phyloP scores from a whole-genome alignment of 306 rosid species.

The Trifolium repens region DNA sequence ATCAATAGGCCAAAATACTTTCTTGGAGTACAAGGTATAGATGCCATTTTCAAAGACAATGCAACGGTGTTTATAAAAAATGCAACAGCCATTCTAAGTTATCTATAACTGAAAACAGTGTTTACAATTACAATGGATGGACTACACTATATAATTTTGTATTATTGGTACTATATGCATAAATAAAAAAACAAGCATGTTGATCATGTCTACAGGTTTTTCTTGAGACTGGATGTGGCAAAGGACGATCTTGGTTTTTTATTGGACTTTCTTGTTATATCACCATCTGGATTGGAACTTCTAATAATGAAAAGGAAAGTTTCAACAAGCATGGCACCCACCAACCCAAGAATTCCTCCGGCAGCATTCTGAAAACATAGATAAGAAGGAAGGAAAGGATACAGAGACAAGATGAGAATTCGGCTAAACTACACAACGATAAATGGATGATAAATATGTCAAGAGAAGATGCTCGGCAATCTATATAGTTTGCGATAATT shows the following conservation, averaged over 20 bases:
- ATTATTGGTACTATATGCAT: constrained; percentile 30
- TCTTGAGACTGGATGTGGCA: constrained; percentile 63
- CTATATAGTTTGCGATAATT: neutral
- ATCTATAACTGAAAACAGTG: constrained; percentile 27
- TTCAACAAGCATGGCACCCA: constrained; percentile 87
- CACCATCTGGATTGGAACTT: constrained; percentile 46
- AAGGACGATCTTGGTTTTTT: constrained; percentile 50
- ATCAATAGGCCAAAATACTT: constrained; percentile 7
- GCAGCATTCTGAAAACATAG: constrained; percentile 73
- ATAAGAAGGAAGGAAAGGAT: constrained; percentile 5
- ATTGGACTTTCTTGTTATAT: constrained; percentile 50
- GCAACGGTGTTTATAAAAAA: constrained; percentile 16
- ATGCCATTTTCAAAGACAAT: constrained; percentile 21
- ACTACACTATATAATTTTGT: constrained; percentile 10
- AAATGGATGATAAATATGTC: neutral
- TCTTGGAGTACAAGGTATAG: constrained; percentile 25
- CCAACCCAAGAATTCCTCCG: constrained; percentile 88
- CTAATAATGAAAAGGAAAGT: constrained; percentile 85
- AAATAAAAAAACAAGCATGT: constrained; percentile 38
- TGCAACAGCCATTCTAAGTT: constrained; percentile 20
- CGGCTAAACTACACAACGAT: constrained; percentile 20
- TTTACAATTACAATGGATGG: constrained; percentile 32
- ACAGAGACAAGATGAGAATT: neutral
- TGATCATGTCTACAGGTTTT: constrained; percentile 61
- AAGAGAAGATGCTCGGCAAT: neutral